Evolutionary conservation across 2,329 filamentous ascomycete species (phyloP).

Genomic region (Mariannaea elegans): DNA sequence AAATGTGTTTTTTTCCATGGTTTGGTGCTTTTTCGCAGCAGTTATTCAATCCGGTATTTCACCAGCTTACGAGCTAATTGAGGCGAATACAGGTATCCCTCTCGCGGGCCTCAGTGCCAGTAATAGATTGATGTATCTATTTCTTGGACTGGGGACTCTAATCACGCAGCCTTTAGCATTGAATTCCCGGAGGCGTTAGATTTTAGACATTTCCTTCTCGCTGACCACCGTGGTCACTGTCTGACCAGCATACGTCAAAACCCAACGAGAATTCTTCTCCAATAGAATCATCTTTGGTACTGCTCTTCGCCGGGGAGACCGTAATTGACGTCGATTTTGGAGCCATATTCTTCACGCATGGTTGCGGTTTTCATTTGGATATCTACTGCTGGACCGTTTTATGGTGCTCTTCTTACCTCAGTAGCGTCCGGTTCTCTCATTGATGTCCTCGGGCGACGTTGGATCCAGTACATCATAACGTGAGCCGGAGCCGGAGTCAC

Average conservation of each 20-base stretch:
- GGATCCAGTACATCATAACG: conserved; percentile 37
- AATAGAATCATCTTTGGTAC: conserved; percentile 36
- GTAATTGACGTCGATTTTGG: conserved; percentile 34
- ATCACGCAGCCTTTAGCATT: conserved; percentile 31
- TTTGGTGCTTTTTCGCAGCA: conserved; percentile 38
- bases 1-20: conserved; percentile 35
- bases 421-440: conserved; percentile 37
- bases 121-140: conserved; percentile 34
- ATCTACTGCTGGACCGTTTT: conserved; percentile 36
- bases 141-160: conserved; percentile 35
- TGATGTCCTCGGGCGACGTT: conserved; percentile 33
- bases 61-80: conserved; percentile 36
- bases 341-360: conserved; percentile 35
- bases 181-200: conserved; percentile 28
- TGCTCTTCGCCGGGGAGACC: conserved; percentile 35
- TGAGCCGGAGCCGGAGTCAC: conserved; percentile 23
- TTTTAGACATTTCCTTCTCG: conserved; percentile 29
- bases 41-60: conserved; percentile 37
- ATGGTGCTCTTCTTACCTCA: conserved; percentile 34
- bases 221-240: conserved; percentile 28
- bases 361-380: conserved; percentile 38
- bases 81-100: conserved; percentile 36
- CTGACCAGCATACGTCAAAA: conserved; percentile 34
- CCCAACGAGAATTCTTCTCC: conserved; percentile 34
- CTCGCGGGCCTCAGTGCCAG: conserved; percentile 37